Percentiles rank a stretch among this genome's conserved stretches.
Conservation (phyloP, 2,329 filamentous ascomycete genomes). For the Fusarium fujikuroi region DNA sequence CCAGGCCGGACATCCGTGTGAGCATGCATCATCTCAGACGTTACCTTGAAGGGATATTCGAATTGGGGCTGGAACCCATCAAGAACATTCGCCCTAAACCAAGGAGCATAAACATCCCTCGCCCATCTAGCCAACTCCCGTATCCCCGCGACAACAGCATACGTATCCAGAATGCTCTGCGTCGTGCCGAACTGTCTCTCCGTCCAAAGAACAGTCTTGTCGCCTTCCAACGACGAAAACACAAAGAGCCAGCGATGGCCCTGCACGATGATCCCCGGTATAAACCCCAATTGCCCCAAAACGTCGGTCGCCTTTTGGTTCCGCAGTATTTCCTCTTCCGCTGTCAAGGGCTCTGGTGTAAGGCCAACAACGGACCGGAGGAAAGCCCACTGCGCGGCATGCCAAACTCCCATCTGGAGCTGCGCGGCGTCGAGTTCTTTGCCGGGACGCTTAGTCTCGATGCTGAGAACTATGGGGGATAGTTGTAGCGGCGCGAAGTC, state of each 20-base stretch:
- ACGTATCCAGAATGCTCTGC: slow-evolving; percentile 18
- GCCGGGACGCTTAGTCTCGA: slow-evolving; percentile 29
- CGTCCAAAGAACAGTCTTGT: slow-evolving; percentile 32
- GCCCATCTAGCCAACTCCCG: slow-evolving; percentile 23
- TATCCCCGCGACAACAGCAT: slow-evolving; percentile 31
- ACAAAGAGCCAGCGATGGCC: slow-evolving; percentile 37
- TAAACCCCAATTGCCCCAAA: slow-evolving; percentile 18
- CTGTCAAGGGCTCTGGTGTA: background rate
- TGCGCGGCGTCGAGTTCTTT: slow-evolving; percentile 19
- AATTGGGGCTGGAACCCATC: background rate
- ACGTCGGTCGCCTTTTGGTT: background rate
- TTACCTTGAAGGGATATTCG: too few relatives aligned
- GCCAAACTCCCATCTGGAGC: slow-evolving; percentile 31
- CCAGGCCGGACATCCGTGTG: too few relatives aligned
- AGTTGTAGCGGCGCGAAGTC: slow-evolving; percentile 22
- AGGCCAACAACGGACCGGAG: background rate
- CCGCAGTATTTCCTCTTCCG: background rate
- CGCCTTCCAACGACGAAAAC: slow-evolving; percentile 20
- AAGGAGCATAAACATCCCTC: slow-evolving; percentile 28
- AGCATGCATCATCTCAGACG: too few relatives aligned
- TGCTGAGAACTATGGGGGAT: slow-evolving; percentile 19
- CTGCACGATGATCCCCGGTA: slow-evolving; percentile 35
- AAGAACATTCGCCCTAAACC: slow-evolving; percentile 17
- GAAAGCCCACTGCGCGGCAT: slow-evolving; percentile 28
- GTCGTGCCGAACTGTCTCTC: slow-evolving; percentile 35